Base-by-base conservation (phyloP, 1,139 yeast genomes). In the Taphrina confusa region DNA sequence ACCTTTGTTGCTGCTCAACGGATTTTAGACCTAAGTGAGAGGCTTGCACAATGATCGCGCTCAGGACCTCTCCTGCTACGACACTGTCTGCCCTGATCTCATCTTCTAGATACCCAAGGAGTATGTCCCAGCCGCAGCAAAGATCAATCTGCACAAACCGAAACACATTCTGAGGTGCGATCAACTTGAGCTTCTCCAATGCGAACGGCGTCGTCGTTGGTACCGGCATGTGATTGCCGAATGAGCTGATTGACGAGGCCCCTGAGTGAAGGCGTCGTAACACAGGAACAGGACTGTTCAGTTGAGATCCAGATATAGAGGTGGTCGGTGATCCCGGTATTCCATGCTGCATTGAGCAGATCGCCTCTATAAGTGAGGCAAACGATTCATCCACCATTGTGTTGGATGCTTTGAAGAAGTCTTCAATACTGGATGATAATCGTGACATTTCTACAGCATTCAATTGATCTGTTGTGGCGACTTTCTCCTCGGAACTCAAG, bases 41-140 rank as follows among this genome's bases (percentile, higher is more conserved):
- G 9, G 58, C 50, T 22, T 22, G 22, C n/a, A 34, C 14, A 16
- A 54, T 34, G 40, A 44, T 18, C 12, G 33, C 20, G 4, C 51
- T 28, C 34, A 54, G 37, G 4, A 34, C 23, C 31, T 54, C 58
- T 4, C 51, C 51, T 12, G 58, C 58, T 3, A 34, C 22, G 25
- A 54, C 9, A 11, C 27, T 42, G 5, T 44, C 58, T 20, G 44
- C 25, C 18, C 20, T 12, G 23, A 54, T 54, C 36, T 54, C 51
- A 14, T 34, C 44, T 6, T 25, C 34, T 4, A 54, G 45, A 27
- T 44, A 33, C 9, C 30, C 23, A 2, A 45, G 45, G 9, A 54
- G 44, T 9, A 27, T 16, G 16, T n/a, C 18, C 58, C 58, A 54
- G 9, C 44, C 44, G 23, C 22, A 30, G 28, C n/a, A 22, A 6